Percentiles rank a stretch among this genome's conserved stretches.
These are phyloP conservation scores for Boletus sp. DNA, from an alignment of 1,284 basidiomycete genomes.

Conservation along the genomic window DNA sequence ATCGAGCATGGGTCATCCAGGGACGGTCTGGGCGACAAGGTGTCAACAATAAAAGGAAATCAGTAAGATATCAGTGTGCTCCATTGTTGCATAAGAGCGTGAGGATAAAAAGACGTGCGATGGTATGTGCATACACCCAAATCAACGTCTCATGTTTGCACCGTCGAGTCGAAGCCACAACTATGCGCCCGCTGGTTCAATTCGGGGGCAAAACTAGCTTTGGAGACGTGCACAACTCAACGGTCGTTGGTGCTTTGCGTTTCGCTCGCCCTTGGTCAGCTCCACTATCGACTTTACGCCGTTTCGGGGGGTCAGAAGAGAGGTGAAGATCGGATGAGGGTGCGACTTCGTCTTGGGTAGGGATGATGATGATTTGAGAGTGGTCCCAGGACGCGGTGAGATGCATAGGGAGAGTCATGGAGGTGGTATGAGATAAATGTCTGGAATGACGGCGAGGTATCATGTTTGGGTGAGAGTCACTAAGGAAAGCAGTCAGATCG, in stretches of 20 bases:
- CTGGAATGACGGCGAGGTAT: conserved; percentile 51
- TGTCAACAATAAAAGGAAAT: neutral
- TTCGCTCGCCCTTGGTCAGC: conserved; percentile 39
- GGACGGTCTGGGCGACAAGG: conserved; percentile 50
- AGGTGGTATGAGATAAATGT: conserved; percentile 68
- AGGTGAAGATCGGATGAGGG: conserved; percentile 21
- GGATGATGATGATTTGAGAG: conserved; percentile 73
- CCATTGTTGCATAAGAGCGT: too few relatives aligned
- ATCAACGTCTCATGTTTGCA: conserved; percentile 74
- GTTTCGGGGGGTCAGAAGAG: conserved; percentile 57
- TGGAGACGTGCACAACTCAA: conserved; percentile 77
- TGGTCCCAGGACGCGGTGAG: conserved; percentile 37
- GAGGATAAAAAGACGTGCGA: conserved; percentile 42
- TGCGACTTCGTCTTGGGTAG: conserved; percentile 64
- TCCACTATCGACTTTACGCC: conserved; percentile 47
- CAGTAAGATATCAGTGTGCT: too few relatives aligned
- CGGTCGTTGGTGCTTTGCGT: conserved; percentile 65
- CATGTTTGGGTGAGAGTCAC: conserved; percentile 47
- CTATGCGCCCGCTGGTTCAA: conserved; percentile 55
- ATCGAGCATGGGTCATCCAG: conserved; percentile 74
- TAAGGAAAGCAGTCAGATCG: conserved; percentile 77
- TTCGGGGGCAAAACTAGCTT: conserved; percentile 51
- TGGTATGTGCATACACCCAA: conserved; percentile 59
- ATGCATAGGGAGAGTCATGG: conserved; percentile 79
- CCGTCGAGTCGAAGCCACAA: conserved; percentile 77